Evolutionary conservation across 2,329 filamentous ascomycete genomes (phyloP), one percentile per base, ranked within the genome.

Genomic region (Claviceps purpurea): DNA sequence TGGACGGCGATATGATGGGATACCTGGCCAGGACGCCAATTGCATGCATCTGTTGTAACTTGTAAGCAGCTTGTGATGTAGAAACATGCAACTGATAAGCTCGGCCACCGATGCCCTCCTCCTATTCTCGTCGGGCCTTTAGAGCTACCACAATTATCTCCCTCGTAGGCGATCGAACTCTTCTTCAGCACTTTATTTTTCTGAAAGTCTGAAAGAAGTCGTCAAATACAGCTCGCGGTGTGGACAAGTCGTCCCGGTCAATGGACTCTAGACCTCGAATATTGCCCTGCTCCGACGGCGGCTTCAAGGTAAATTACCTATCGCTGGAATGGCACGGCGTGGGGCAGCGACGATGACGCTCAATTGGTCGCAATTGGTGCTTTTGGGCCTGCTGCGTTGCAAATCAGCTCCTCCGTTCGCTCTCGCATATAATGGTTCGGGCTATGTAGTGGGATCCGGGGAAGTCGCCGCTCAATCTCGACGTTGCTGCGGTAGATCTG

Each of bases 341-440:
- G 49, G 49, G 49, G 39, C 47, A 46, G 18, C 20, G 30, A 50
- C 48, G 18, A 34, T 16, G 30, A 47, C 16, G 43, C 45, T 30
- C 48, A 39, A 47, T 50, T 47, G 42, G 42, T 49, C 30, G 30
- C 30, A 34, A 34, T 34, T 34, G 40, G 46, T 50, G 38, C 51
- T 50, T 43, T n/a, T 20, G 38, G 24, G 16, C 11, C 26, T 34
- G n/a, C 10, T 18, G 24, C 24, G 10, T 26, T 39, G 11, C 45
- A 48, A 30, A 38, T 50, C 48, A 50, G 38, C 47, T 42, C 22
- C 16, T 43, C 40, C 20, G 8, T 34, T 34, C 10, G 8, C 40
- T 16, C 24, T 30, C 47, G 14, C 18, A 40, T 22, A 34, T 26
- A 34, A 40, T 49, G 51, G 45, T 37, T 43, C 30, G 24, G 38